A percentile compares a stretch with the other conserved stretches of the same genome.
These are phyloP conservation scores for Fusarium chaquense DNA, from an alignment of 2,329 filamentous ascomycete species.

Conservation along the genomic window DNA sequence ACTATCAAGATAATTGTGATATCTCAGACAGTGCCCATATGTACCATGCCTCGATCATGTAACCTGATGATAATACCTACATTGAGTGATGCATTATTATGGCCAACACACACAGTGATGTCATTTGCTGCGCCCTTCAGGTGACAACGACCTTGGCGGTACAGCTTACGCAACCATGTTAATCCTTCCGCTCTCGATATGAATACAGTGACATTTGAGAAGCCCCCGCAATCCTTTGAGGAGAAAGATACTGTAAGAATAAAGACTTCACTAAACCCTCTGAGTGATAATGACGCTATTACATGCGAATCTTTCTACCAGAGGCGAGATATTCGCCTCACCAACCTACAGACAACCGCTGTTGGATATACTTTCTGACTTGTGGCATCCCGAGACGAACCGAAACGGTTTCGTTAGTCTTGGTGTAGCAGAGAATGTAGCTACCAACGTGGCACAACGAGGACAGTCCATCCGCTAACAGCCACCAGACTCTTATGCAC, in stretches of 20 bases:
- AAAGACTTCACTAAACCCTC: accelerated
- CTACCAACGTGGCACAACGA: accelerated
- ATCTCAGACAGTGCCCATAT: too few species aligned
- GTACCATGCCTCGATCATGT: too few species aligned
- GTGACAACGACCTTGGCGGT: not conserved
- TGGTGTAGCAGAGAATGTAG: not conserved
- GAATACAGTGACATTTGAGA: not conserved
- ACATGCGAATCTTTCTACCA: not conserved
- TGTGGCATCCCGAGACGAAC: not conserved
- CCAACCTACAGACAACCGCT: not conserved
- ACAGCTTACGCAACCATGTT: not conserved
- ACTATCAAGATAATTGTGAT: too few species aligned
- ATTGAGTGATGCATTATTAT: not conserved
- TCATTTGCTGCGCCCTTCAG: not conserved
- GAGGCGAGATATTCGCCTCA: not conserved
- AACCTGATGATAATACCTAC: too few species aligned
- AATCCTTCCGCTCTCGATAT: not conserved
- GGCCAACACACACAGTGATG: not conserved
- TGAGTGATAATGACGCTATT: accelerated
- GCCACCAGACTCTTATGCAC: not conserved
- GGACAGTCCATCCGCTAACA: accelerated
- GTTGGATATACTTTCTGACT: not conserved
- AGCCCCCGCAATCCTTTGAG: accelerated
- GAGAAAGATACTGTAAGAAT: accelerated
- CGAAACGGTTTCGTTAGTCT: not conserved